Evolutionary conservation across 306 rosid species (phyloP).

Genomic region (Pterocarpus santalinus): DNA sequence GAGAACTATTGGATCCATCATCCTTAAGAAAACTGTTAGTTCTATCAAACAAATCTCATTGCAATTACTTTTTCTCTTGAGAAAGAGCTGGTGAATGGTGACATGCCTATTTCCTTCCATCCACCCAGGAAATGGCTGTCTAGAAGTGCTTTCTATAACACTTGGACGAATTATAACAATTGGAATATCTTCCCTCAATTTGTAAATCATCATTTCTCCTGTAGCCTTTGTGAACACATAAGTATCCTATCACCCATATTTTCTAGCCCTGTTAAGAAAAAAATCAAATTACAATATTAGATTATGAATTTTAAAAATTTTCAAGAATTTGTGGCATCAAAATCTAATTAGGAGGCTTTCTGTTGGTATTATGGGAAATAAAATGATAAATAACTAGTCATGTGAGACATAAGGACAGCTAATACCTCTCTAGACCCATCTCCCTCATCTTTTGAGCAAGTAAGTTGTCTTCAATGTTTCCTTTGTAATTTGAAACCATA

Average conservation of each 20-base stretch:
- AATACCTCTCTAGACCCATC: constrained; percentile 78
- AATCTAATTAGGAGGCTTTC: background rate
- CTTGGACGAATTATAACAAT: constrained; percentile 89
- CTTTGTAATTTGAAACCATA: constrained; percentile 60
- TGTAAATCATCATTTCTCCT: constrained; percentile 96
- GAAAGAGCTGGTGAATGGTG: constrained; percentile 6
- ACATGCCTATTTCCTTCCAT: constrained; percentile 94
- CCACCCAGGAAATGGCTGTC: constrained; percentile 96
- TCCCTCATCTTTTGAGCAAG: constrained; percentile 84
- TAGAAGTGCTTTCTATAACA: constrained; percentile 91
- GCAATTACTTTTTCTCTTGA: background rate
- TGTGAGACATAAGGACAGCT: background rate
- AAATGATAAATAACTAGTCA: constrained; percentile 7
- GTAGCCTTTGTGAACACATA: constrained; percentile 97
- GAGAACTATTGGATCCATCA: constrained; percentile 97
- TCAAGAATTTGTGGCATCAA: background rate
- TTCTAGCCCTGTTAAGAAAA: constrained; percentile 66
- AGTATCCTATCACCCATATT: constrained; percentile 94
- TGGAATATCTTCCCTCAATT: constrained; percentile 82
- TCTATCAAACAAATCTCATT: constrained; percentile 38
- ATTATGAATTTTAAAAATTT: background rate
- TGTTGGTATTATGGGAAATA: background rate
- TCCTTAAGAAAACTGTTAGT: constrained; percentile 57
- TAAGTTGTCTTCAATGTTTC: constrained; percentile 57
- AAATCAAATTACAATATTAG: background rate